Evolutionary conservation across 1,284 basidiomycete genomes (phyloP).

Genomic region (Cryptococcus sp.): DNA sequence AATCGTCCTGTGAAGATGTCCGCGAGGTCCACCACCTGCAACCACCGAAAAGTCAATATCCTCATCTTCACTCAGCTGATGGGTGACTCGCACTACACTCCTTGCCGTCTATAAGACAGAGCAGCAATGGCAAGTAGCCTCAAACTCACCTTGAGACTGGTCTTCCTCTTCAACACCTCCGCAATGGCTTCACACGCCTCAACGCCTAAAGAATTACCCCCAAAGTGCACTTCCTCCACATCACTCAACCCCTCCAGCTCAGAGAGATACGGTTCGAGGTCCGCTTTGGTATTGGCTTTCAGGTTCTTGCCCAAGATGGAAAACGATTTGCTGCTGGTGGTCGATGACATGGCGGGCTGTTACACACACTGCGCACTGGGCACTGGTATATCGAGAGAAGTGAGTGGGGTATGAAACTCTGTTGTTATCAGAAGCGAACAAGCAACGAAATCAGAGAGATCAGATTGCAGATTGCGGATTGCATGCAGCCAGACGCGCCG

Average conservation of each 20-base stretch:
- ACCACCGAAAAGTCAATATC: not conserved
- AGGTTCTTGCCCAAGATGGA: constrained; percentile 73
- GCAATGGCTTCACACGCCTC: constrained; percentile 86
- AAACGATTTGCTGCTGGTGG: constrained; percentile 51
- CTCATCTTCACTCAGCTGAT: not conserved
- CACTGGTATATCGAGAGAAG: not conserved
- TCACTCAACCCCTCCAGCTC: constrained; percentile 63
- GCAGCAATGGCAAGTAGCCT: not conserved
- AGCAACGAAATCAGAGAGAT: not conserved
- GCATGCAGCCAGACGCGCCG: not conserved
- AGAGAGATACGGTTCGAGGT: constrained; percentile 76
- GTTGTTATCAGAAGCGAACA: too few species aligned
- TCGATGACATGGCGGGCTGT: not conserved
- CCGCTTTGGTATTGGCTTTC: constrained; percentile 77
- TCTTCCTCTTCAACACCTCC: constrained; percentile 72
- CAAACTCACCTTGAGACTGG: constrained; percentile 66
- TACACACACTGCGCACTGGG: not conserved
- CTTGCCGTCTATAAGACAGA: not conserved
- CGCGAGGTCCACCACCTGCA: constrained; percentile 87
- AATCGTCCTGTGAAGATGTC: constrained; percentile 98
- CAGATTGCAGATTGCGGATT: not conserved
- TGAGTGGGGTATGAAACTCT: not conserved
- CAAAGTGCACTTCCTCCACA: constrained; percentile 86
- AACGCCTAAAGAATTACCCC: constrained; percentile 94
- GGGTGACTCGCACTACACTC: too few species aligned